Conservation (phyloP, 768 basidiomycete species). For the Dictyophora rubrovolvata region DNA sequence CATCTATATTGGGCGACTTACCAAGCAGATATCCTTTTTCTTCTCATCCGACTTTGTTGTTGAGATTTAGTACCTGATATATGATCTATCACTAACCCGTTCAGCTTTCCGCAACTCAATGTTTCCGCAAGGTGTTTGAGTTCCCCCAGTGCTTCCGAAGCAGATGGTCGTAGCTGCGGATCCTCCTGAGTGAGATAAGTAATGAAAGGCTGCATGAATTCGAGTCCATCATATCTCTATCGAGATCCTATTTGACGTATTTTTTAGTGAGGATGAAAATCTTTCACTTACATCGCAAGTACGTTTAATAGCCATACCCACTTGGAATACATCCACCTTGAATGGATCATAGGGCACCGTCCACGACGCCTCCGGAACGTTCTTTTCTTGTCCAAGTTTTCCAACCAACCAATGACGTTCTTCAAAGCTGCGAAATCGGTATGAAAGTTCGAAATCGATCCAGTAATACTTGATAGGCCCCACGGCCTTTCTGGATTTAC, state of each 20-base stretch:
- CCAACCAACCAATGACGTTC: slow-evolving; percentile 9
- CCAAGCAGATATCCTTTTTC: too few species aligned
- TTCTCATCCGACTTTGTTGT: too few species aligned
- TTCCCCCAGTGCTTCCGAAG: slow-evolving; percentile 10
- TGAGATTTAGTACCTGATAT: too few species aligned
- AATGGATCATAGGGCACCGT: slow-evolving; percentile 17
- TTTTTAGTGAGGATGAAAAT: too few species aligned
- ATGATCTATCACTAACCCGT: too few species aligned
- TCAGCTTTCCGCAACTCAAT: too few species aligned
- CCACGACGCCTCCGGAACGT: slow-evolving; percentile 14
- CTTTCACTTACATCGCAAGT: neutral
- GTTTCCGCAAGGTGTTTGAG: too few species aligned
- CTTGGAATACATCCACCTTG: slow-evolving; percentile 15
- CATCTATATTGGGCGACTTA: too few species aligned
- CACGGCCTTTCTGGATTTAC: neutral
- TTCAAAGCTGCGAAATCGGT: slow-evolving; percentile 4
- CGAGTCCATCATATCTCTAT: neutral
- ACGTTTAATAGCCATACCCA: neutral
- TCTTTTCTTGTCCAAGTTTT: slow-evolving; percentile 9
- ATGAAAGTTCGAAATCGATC: slow-evolving; percentile 20
- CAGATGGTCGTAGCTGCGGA: slow-evolving; percentile 19
- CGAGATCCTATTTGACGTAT: neutral
- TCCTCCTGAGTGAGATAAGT: slow-evolving; percentile 18
- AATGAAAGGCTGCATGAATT: slow-evolving; percentile 12
- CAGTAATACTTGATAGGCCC: slow-evolving; percentile 16